Percentiles rank a stretch among this genome's conserved stretches.
These are phyloP conservation scores for Backusella tarrabulga DNA, from an alignment of 192 early-diverging fungal genomes.

Conservation along the genomic window DNA sequence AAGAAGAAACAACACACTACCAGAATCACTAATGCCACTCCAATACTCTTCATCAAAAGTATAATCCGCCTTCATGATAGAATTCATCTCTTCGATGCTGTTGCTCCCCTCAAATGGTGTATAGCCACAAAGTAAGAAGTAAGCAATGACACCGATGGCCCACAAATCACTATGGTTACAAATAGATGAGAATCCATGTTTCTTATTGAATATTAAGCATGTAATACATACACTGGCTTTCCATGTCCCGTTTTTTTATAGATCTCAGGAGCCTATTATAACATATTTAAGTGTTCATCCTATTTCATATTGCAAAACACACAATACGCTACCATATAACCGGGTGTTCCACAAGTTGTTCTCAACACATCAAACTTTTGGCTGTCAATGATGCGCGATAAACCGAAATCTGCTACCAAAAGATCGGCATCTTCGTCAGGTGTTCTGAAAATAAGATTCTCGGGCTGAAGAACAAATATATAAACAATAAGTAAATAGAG, in stretches of 20 bases:
- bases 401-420: slow-evolving; percentile 83
- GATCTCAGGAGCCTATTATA: slow-evolving; percentile 56
- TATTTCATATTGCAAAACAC: background rate
- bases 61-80: slow-evolving; percentile 62
- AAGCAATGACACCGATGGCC: slow-evolving; percentile 78
- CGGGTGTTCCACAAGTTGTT: slow-evolving; percentile 76
- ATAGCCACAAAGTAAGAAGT: slow-evolving; percentile 69
- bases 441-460: slow-evolving; percentile 75
- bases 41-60: slow-evolving; percentile 67
- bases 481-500: slow-evolving; percentile 1
- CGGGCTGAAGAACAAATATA: slow-evolving; percentile 47
- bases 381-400: slow-evolving; percentile 64
- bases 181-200: background rate
- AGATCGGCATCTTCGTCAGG: slow-evolving; percentile 57
- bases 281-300: background rate
- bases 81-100: slow-evolving; percentile 49
- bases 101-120: slow-evolving; percentile 70
- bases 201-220: no score
- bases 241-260: slow-evolving; percentile 62
- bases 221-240: slow-evolving; percentile 56
- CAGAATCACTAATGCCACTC: slow-evolving; percentile 52
- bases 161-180: slow-evolving; percentile 59
- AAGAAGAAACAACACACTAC: slow-evolving; percentile 18
- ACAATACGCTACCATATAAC: slow-evolving; percentile 64
- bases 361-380: slow-evolving; percentile 59